Conservation (phyloP, 768 basidiomycete species). For the Hericium erinaceus region DNA sequence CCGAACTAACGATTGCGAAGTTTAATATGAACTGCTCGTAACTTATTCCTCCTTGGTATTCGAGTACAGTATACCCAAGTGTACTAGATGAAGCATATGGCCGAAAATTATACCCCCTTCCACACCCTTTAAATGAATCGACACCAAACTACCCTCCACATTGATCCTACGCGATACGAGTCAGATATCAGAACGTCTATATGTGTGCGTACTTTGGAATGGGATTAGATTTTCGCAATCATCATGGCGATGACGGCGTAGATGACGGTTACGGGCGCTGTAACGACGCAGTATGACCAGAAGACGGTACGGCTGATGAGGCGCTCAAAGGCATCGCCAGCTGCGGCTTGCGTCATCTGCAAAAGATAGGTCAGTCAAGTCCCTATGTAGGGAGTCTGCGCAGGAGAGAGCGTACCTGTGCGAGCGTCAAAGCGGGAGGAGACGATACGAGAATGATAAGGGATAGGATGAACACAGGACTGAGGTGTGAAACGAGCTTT, state of each 20-base stretch:
- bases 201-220: not conserved
- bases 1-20: no score
- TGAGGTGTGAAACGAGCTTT: conserved; percentile 19
- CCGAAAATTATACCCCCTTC: no score
- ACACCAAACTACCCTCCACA: no score
- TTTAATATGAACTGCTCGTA: no score
- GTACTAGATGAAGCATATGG: no score
- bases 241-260: conserved; percentile 71
- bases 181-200: not conserved
- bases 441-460: conserved; percentile 76
- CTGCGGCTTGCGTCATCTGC: conserved; percentile 79
- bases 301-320: conserved; percentile 88
- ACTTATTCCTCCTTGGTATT: no score
- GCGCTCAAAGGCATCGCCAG: conserved; percentile 83
- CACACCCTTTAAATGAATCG: no score
- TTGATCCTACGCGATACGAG: no score
- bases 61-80: no score
- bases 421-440: conserved; percentile 70
- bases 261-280: conserved; percentile 73
- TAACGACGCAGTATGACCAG: conserved; percentile 85
- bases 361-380: not conserved
- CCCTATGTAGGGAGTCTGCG: conserved; percentile 26
- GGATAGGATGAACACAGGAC: conserved; percentile 82
- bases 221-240: conserved; percentile 39
- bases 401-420: conserved; percentile 31